These are phyloP conservation scores for Rhizopogon roseolus DNA, from an alignment of 768 basidiomycete species.

Conservation along the genomic window DNA sequence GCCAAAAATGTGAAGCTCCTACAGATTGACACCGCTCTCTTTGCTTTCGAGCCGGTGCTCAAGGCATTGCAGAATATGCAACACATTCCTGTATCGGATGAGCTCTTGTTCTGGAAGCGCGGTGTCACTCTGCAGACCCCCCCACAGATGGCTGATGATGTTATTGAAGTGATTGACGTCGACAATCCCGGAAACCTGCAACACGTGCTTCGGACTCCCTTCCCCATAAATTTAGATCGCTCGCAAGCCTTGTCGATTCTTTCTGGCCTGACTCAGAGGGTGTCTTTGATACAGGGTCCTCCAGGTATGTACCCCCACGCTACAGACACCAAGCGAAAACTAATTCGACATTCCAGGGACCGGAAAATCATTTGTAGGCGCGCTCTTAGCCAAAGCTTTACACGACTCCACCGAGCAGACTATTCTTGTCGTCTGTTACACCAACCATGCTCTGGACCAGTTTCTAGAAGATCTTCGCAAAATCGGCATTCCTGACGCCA, in stretches of 20 bases:
- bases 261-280: constrained; percentile 43
- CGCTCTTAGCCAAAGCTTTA: constrained; percentile 49
- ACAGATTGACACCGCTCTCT: constrained; percentile 54
- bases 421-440: constrained; percentile 61
- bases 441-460: constrained; percentile 64
- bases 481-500: constrained; percentile 43
- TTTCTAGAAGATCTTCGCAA: constrained; percentile 53
- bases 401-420: constrained; percentile 39
- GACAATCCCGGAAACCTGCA: constrained; percentile 36
- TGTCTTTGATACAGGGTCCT: constrained; percentile 60
- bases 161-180: constrained; percentile 21
- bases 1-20: constrained; percentile 35
- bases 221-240: constrained; percentile 39
- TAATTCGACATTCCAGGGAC: constrained; percentile 38
- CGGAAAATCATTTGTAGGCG: constrained; percentile 63
- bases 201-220: constrained; percentile 26
- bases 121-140: constrained; percentile 5
- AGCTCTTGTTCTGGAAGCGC: constrained; percentile 46
- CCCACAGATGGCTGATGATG: neutral
- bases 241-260: constrained; percentile 41
- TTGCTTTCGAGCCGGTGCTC: constrained; percentile 54
- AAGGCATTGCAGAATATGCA: constrained; percentile 41
- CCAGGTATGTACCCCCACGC: constrained; percentile 39
- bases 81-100: constrained; percentile 37
- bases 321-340: neutral